Evolutionary conservation across 768 basidiomycete species (phyloP).

Genomic region (Kwoniella newhampshirensis): DNA sequence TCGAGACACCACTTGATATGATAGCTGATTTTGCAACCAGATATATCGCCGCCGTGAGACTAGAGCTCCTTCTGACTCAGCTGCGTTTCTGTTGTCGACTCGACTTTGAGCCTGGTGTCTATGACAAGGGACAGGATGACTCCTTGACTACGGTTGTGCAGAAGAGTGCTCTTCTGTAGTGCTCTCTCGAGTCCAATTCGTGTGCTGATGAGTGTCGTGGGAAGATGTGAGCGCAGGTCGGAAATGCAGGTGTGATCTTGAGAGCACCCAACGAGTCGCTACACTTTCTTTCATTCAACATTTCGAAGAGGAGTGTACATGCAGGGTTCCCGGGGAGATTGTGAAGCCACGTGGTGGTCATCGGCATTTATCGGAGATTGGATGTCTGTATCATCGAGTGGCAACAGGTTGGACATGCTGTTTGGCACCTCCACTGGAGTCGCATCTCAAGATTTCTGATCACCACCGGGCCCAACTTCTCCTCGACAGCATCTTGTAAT

Average conservation of each 20-base stretch:
- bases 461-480: too few relatives aligned
- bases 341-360: neutral
- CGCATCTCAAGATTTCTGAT: too few relatives aligned
- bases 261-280: too few relatives aligned
- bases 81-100: conserved; percentile 1
- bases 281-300: neutral
- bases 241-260: too few relatives aligned
- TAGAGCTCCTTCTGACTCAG: conserved; percentile 5
- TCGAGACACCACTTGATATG: neutral
- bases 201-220: too few relatives aligned
- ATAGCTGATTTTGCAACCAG: neutral
- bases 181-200: neutral
- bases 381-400: neutral
- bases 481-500: too few relatives aligned
- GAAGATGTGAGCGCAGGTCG: too few relatives aligned
- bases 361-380: conserved; percentile 19
- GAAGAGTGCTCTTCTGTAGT: too few relatives aligned
- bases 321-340: neutral
- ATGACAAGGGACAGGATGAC: neutral
- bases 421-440: too few relatives aligned
- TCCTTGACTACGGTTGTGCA: neutral
- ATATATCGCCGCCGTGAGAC: neutral
- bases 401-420: too few relatives aligned
- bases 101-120: conserved; percentile 4
- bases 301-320: neutral